These are phyloP conservation scores for Syncephalis fuscata DNA, from an alignment of 371 early-diverging fungal species.

Conservation along the genomic window DNA sequence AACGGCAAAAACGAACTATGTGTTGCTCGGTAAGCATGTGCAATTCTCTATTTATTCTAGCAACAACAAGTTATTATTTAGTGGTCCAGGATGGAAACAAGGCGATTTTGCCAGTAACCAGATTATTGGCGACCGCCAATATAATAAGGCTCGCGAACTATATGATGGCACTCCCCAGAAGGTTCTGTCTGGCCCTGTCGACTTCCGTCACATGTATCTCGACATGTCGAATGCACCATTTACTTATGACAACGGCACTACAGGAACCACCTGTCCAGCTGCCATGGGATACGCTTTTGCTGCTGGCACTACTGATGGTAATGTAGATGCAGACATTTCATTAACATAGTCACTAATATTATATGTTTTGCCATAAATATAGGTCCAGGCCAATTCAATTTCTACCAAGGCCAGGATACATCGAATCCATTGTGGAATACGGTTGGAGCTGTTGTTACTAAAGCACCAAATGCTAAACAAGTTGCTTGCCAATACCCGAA, in stretches of 20 bases:
- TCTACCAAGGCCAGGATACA: slow-evolving; percentile 16
- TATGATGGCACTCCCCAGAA: slow-evolving; percentile 1
- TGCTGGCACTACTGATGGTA: slow-evolving; percentile 45
- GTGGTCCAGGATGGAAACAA: slow-evolving; percentile 19
- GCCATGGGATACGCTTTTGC: slow-evolving; percentile 28
- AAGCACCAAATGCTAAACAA: slow-evolving; percentile 13
- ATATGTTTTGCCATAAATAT: neutral
- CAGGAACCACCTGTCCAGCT: slow-evolving; percentile 10
- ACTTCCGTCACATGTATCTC: slow-evolving; percentile 21
- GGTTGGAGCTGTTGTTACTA: slow-evolving; percentile 15
- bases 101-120: slow-evolving; percentile 26
- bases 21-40: slow-evolving; percentile 11
- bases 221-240: slow-evolving; percentile 20
- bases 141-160: slow-evolving; percentile 16
- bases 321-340: neutral
- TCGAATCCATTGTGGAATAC: slow-evolving; percentile 23
- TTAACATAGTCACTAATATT: neutral
- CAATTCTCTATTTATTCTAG: neutral
- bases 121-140: slow-evolving; percentile 33
- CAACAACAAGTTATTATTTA: neutral
- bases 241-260: slow-evolving; percentile 8
- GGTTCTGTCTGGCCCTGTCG: slow-evolving; percentile 13
- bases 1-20: slow-evolving; percentile 8
- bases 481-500: slow-evolving; percentile 37
- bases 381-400: slow-evolving; percentile 14